Base-by-base conservation (phyloP, 164 flowering plant species). In the Umbilicus rupestris region DNA sequence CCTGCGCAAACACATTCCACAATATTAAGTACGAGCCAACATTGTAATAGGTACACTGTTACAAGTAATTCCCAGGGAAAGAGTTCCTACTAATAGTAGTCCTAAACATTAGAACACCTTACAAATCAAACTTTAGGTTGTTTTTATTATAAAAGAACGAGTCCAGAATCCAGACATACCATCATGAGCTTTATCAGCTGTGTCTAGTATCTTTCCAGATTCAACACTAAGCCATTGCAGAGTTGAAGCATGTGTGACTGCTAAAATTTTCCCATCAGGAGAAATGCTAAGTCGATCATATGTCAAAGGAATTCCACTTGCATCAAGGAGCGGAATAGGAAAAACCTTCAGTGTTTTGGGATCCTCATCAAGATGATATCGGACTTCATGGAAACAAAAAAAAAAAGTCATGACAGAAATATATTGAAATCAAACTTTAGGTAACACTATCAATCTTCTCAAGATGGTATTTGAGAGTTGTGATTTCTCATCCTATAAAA, bases 291-390 rank as follows among this genome's bases (percentile, higher is more conserved):
- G 89, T 62, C 81, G 96, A 76, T 94, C 97, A 82, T 94, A 94
- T 39, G 80, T 83, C 83, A 89, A 65, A 29, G 86, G 52, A 35
- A 80, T 64, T 44, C 99, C 99, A 42, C 28, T 81, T 49, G 88
- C 73, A 76, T 85, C 96, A 50, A 71, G 81, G 65, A 91, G 90
- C 50, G 99, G 97, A 71, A 94, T 91, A 11, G 88, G 93, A 65
- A 91, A 88, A 75, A 85, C 90, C 84, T 87, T 91, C 83, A 89
- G 49, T 39, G 93, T 81, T 76, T 91, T 94, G 47, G 99, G 97
- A 68, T 94, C 99, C 84, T 94, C 99, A 69, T 89, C 93, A 30
- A 89, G 80, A 77, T 85, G 99, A 76, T 91, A 94, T 26, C 99
- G 94, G 79, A 94, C 99, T 94, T 72, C 73, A 76, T 63, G 8